Percentiles rank a stretch among this genome's conserved stretches.
Conservation (phyloP, 768 basidiomycete genomes). For the Infundibulicybe gibba region DNA sequence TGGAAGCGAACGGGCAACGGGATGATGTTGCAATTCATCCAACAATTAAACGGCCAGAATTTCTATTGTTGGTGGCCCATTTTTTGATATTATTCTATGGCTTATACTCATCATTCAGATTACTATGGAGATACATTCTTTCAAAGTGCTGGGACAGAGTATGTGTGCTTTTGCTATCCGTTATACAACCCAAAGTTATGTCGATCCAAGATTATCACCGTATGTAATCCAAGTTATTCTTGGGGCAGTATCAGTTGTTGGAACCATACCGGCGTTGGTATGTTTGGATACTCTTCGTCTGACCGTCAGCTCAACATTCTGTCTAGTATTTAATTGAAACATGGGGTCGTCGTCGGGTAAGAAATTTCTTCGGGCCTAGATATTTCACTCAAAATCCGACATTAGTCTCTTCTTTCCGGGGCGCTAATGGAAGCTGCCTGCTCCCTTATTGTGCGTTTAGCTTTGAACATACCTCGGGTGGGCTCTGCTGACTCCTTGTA, state of each 20-base stretch:
- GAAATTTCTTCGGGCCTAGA: too few relatives aligned
- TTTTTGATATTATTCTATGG: too few relatives aligned
- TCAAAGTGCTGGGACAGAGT: slow-evolving; percentile 65
- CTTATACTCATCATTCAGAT: slow-evolving; percentile 31
- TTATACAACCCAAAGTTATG: neutral
- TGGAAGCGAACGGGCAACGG: slow-evolving; percentile 76
- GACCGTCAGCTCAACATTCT: neutral
- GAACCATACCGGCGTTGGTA: slow-evolving; percentile 66
- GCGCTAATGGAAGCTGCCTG: slow-evolving; percentile 58
- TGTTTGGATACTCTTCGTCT: slow-evolving; percentile 11
- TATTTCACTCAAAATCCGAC: neutral
- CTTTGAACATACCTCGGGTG: neutral
- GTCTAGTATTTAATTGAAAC: slow-evolving; percentile 58
- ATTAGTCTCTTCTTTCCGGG: slow-evolving; percentile 62
- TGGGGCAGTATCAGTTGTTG: slow-evolving; percentile 68
- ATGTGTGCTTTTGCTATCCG: slow-evolving; percentile 12
- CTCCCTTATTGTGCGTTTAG: slow-evolving; percentile 48
- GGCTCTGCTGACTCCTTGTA: slow-evolving; percentile 10
- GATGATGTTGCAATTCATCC: slow-evolving; percentile 83
- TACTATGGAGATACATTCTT: slow-evolving; percentile 84
- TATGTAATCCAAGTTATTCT: slow-evolving; percentile 76
- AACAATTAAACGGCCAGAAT: slow-evolving; percentile 79
- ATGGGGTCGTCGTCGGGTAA: slow-evolving; percentile 67
- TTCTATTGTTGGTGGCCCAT: slow-evolving; percentile 57
- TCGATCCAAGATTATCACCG: slow-evolving; percentile 43